These are phyloP conservation scores for Cucumis cinereus DNA, from an alignment of 306 rosid species.

Conservation along the genomic window DNA sequence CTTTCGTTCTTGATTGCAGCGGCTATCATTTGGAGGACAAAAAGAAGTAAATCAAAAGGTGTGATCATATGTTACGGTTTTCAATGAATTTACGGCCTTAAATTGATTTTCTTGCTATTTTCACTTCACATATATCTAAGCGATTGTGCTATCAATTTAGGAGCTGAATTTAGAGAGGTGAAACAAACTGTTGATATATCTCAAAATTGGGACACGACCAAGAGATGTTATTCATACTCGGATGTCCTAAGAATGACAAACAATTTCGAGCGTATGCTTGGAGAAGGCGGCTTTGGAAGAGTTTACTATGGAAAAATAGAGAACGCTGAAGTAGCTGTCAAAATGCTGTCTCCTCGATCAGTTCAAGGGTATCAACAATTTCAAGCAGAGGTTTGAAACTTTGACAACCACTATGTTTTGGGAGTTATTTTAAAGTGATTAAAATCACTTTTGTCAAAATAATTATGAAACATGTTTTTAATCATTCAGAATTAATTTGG, in stretches of 20 bases:
- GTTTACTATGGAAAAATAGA: conserved; percentile 31
- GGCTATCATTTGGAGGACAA: conserved; percentile 8
- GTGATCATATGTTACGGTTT: background rate
- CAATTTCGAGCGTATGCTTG: conserved; percentile 29
- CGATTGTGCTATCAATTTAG: background rate
- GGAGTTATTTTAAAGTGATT: no score
- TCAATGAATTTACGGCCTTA: background rate
- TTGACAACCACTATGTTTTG: background rate
- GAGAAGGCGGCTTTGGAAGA: conserved; percentile 41
- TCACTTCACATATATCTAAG: background rate
- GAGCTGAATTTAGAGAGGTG: background rate
- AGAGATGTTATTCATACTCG: conserved; percentile 26
- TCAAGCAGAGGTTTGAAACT: conserved; percentile 30
- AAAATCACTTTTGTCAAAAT: no score
- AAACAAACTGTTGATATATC: background rate
- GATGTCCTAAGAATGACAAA: conserved; percentile 27
- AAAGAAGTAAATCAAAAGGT: conserved; percentile 8
- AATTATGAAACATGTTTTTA: no score
- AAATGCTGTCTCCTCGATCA: conserved; percentile 30
- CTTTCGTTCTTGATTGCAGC: conserved; percentile 8
- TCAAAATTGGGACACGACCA: conserved; percentile 17
- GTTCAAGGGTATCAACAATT: conserved; percentile 36
- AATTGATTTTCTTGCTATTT: background rate
- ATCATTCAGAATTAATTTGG: no score
- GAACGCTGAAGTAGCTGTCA: conserved; percentile 38